Evolutionary conservation across 257 asterid species (phyloP).

Genomic region (Avicennia marina): DNA sequence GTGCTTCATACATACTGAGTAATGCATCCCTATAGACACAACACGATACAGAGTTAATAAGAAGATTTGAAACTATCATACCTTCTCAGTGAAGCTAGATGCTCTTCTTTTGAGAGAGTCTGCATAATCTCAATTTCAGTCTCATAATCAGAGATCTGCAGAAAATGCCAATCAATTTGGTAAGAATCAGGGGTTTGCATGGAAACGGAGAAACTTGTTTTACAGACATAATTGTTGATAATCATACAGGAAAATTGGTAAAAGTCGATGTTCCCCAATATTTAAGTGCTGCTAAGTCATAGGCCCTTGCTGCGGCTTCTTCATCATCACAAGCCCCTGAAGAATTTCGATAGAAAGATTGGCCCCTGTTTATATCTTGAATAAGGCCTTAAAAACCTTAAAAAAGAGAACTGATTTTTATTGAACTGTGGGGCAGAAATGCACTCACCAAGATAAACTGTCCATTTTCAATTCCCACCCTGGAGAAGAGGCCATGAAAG

Average conservation of each 20-base stretch:
- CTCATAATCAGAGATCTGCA: slow-evolving; percentile 44
- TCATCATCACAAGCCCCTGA: slow-evolving; percentile 53
- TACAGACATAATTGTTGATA: background rate
- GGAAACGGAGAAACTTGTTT: background rate
- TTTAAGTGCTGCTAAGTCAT: slow-evolving; percentile 53
- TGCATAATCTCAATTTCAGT: slow-evolving; percentile 44
- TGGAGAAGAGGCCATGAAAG: slow-evolving; percentile 14
- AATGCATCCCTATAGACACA: too few relatives aligned
- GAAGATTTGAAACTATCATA: background rate
- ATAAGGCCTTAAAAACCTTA: too few relatives aligned
- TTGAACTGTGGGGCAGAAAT: background rate
- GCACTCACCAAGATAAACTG: slow-evolving; percentile 59
- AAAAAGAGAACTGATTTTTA: too few relatives aligned
- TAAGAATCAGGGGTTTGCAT: background rate
- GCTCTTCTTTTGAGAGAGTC: slow-evolving; percentile 46
- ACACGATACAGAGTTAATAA: background rate
- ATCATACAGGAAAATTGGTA: slow-evolving; percentile 48
- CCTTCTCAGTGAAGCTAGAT: slow-evolving; percentile 55
- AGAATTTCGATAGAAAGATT: background rate
- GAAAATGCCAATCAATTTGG: background rate
- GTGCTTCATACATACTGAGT: too few relatives aligned
- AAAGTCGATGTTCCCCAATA: slow-evolving; percentile 53
- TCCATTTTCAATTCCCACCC: slow-evolving; percentile 14
- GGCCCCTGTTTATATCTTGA: background rate
- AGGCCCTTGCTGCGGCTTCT: slow-evolving; percentile 59